phyloP scores from a whole-genome alignment of 768 basidiomycete genomes.

The Suillus alpinus region DNA sequence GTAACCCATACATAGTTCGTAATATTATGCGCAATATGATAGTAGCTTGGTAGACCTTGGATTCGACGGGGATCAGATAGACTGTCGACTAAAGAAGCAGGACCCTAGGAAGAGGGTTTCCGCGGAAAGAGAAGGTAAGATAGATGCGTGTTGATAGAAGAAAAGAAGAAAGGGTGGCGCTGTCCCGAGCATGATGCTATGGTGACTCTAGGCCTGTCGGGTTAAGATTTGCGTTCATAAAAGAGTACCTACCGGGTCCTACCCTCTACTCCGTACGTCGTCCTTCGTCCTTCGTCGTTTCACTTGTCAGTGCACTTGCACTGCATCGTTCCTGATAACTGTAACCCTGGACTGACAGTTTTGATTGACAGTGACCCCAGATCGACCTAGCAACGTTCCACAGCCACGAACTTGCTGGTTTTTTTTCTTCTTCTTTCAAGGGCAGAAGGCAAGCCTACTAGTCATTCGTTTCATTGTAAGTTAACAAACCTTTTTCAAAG shows the following conservation, averaged over 20 bases:
- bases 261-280: too few relatives aligned
- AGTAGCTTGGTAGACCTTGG: not conserved
- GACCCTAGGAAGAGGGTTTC: not conserved
- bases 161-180: not conserved
- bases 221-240: too few relatives aligned
- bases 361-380: constrained; percentile 1
- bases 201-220: not conserved
- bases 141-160: not conserved
- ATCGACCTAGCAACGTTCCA: constrained; percentile 2
- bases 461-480: too few relatives aligned
- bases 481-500: not conserved
- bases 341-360: not conserved
- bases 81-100: not conserved
- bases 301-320: too few relatives aligned
- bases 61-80: not conserved
- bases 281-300: too few relatives aligned
- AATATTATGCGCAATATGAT: constrained; percentile 17
- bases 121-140: not conserved
- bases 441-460: not conserved
- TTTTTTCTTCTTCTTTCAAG: not conserved
- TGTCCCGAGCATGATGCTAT: not conserved
- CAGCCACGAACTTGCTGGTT: not conserved
- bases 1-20: constrained; percentile 16
- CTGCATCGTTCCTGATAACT: not conserved
- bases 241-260: too few relatives aligned